Percentiles rank a stretch among this genome's conserved stretches.
These are phyloP conservation scores for Eimeria brunetti DNA, from an alignment of 169 alveolate genomes.

Conservation along the genomic window DNA sequence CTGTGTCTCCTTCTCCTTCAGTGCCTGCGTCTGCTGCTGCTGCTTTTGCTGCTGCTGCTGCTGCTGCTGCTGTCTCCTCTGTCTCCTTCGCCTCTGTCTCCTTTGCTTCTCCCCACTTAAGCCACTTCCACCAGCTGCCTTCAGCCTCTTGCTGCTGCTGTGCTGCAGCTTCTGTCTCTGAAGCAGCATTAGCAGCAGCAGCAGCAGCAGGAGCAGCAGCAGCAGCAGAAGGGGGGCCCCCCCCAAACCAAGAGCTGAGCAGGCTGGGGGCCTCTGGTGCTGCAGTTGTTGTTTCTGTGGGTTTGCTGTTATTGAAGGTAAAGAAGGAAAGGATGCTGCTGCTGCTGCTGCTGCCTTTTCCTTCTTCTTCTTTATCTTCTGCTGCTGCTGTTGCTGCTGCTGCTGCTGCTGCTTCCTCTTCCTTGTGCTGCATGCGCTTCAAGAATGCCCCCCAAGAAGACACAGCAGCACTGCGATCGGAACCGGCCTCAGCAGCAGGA, in stretches of 20 bases:
- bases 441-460: constrained; percentile 29
- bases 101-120: not conserved
- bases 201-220: no score
- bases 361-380: not conserved
- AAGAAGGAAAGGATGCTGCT: not conserved
- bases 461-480: not conserved
- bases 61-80: not conserved
- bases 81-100: not conserved
- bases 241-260: not conserved
- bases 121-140: not conserved
- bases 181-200: not conserved
- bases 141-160: not conserved
- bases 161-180: not conserved
- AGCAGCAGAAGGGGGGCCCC: not conserved
- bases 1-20: not conserved
- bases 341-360: no score
- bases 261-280: not conserved
- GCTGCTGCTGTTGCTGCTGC: not conserved
- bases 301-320: not conserved
- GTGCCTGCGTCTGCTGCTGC: not conserved
- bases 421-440: constrained; percentile 19
- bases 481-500: not conserved
- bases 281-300: constrained; percentile 4
- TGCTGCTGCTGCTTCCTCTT: not conserved
- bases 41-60: not conserved